Evolutionary conservation across 441 rosid species (phyloP), one percentile per base, ranked within the genome.

Genomic region (Corymbia calophylla): DNA sequence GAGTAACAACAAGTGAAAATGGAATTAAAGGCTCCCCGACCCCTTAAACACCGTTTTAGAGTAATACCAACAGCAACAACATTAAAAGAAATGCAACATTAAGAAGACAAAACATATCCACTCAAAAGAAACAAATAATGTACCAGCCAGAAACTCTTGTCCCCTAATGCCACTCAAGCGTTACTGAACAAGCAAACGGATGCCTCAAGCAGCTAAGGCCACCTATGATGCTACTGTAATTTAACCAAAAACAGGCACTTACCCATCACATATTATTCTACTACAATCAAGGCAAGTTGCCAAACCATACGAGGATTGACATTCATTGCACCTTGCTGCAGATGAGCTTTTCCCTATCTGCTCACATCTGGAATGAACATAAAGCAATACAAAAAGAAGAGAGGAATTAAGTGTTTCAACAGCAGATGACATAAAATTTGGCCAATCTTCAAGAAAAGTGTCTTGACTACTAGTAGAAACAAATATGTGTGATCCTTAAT

Each of bases 261-360:
- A 96, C 98, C 91, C 92, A 90, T 96, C 98, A 88, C 98, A 96
- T 55, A 95, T 88, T 70, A 95, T 92, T 73, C 90, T 90, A 89
- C 92, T 93, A 88, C 98, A 95, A 55, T 94, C 93, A 87, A 96
- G 94, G 92, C 98, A 96, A 60, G 96, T 93, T n/a, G 95, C 96
- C 90, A 96, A 90, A 90, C 94, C 91, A 88, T 93, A 88, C 64
- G 94, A 92, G 91, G 94, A 86, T 56, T 91, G 90, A 89, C 98
- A 96, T 32, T 62, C 88, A 90, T 91, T 93, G 91, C 98, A 96
- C 88, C 89, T 93, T 93, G 97, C 93, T 55, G 85, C 80, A 60
- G 93, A 93, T 80, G 89, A 58, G 87, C 88, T 92, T 91, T 91
- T 93, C 39, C 95, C 94, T 51, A 95, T 93, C 84, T 93, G 94